phyloP scores from a whole-genome alignment of 2,329 filamentous ascomycete species.

The Geosmithia morbida region DNA sequence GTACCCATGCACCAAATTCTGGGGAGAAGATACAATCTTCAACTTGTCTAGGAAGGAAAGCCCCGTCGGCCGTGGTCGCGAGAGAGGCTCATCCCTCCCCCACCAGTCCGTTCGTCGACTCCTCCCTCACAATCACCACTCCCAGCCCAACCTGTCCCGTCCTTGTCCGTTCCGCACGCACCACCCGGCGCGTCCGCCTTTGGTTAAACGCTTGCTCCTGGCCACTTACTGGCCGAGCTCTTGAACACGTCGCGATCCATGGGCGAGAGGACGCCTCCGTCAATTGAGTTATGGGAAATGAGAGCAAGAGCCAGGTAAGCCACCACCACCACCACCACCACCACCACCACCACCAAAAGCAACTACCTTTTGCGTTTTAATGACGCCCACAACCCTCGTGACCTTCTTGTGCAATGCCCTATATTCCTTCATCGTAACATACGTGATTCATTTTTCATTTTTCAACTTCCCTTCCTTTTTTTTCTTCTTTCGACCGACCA shows the following conservation, averaged over 20 bases:
- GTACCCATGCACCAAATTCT: neutral
- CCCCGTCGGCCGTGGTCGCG: neutral
- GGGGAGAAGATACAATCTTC: neutral
- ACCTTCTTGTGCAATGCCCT: no score
- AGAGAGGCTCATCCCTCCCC: neutral
- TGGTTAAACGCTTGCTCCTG: conserved; percentile 1
- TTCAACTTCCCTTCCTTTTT: no score
- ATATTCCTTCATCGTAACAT: no score
- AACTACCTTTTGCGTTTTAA: neutral
- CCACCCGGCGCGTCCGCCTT: neutral
- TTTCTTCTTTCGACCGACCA: no score
- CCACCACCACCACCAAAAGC: conserved; percentile 3
- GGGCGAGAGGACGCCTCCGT: conserved; percentile 24
- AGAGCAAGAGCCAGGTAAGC: conserved; percentile 27
- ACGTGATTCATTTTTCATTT: no score
- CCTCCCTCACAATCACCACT: neutral
- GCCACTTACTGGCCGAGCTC: conserved; percentile 3
- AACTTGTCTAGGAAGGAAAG: no score
- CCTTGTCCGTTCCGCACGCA: neutral
- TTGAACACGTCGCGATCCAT: conserved; percentile 16
- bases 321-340: neutral
- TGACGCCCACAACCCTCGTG: neutral
- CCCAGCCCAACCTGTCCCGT: neutral
- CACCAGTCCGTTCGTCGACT: neutral
- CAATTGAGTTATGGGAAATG: conserved; percentile 34